These are phyloP conservation scores for Letharia columbiana DNA, from an alignment of 495 filamentous ascomycete genomes.

Conservation along the genomic window DNA sequence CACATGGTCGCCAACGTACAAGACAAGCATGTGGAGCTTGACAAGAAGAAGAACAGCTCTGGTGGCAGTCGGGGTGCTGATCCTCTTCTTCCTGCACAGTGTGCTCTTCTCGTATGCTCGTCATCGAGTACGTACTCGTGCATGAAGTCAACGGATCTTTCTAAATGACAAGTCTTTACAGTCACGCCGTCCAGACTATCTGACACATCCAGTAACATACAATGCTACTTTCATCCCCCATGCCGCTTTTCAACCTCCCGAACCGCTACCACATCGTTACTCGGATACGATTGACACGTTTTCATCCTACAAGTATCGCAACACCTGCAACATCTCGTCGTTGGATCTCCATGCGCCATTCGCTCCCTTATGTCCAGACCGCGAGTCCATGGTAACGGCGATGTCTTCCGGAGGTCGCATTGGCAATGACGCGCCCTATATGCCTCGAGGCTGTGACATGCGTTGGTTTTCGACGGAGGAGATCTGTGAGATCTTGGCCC, in stretches of 20 bases:
- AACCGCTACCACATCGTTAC: conserved; percentile 28
- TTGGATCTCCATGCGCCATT: conserved; percentile 42
- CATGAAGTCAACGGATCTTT: neutral
- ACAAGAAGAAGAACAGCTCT: conserved; percentile 12
- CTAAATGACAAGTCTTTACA: neutral
- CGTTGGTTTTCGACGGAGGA: conserved; percentile 44
- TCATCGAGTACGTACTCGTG: neutral
- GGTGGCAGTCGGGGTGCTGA: neutral
- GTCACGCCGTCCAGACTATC: conserved; percentile 24
- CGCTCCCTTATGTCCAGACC: conserved; percentile 35
- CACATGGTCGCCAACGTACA: conserved; percentile 9
- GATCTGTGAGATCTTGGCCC: conserved; percentile 39
- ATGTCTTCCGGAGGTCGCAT: conserved; percentile 45
- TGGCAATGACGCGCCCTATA: conserved; percentile 41
- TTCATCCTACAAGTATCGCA: conserved; percentile 34
- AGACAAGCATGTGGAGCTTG: conserved; percentile 6
- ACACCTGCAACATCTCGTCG: conserved; percentile 41
- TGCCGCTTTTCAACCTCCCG: conserved; percentile 35
- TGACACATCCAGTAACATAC: conserved; percentile 17
- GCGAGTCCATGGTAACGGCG: conserved; percentile 37
- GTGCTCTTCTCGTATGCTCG: neutral
- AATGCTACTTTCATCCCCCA: conserved; percentile 26
- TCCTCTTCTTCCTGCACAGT: conserved; percentile 9
- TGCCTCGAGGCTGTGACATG: conserved; percentile 44
- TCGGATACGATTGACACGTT: conserved; percentile 35